These are phyloP conservation scores for Linnemannia hyalina DNA, from an alignment of 192 early-diverging fungal species.

Conservation along the genomic window DNA sequence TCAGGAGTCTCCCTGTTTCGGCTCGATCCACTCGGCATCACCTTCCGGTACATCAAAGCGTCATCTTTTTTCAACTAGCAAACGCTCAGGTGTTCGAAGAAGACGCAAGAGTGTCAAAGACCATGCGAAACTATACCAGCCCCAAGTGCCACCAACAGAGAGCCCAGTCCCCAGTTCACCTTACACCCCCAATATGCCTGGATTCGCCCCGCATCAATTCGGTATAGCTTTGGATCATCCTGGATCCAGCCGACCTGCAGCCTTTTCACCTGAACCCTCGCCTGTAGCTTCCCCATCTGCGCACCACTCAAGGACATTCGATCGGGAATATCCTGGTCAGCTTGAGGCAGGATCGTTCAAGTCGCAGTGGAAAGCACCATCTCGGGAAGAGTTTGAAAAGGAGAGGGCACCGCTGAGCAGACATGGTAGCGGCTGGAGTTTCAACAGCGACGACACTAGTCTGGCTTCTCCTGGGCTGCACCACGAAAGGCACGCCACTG, in stretches of 20 bases:
- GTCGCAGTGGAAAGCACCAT: not conserved
- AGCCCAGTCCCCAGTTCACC: constrained; percentile 34
- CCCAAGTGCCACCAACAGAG: constrained; percentile 15
- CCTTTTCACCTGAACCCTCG: constrained; percentile 38
- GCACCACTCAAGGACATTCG: constrained; percentile 14
- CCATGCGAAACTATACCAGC: not conserved
- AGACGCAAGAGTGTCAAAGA: constrained; percentile 45
- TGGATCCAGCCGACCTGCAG: not conserved
- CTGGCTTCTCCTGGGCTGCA: constrained; percentile 34
- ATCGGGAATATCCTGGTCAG: not conserved
- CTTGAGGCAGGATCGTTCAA: not conserved
- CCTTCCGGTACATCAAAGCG: constrained; percentile 26
- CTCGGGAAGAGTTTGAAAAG: constrained; percentile 1
- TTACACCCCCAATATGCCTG: constrained; percentile 25
- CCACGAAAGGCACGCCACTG: constrained; percentile 21
- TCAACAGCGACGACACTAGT: constrained; percentile 49
- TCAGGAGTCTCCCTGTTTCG: constrained; percentile 26
- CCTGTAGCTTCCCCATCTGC: constrained; percentile 29
- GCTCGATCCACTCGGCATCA: constrained; percentile 25
- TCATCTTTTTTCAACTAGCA: constrained; percentile 42
- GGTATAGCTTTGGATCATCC: constrained; percentile 1
- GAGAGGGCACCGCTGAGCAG: constrained; percentile 31
- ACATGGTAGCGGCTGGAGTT: constrained; percentile 50
- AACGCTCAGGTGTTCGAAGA: constrained; percentile 36
- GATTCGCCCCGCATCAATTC: constrained; percentile 10